A percentile compares a stretch with the other conserved stretches of the same genome.
Conservation (phyloP, 331 rosid genomes). For the Acacia pycnantha region DNA sequence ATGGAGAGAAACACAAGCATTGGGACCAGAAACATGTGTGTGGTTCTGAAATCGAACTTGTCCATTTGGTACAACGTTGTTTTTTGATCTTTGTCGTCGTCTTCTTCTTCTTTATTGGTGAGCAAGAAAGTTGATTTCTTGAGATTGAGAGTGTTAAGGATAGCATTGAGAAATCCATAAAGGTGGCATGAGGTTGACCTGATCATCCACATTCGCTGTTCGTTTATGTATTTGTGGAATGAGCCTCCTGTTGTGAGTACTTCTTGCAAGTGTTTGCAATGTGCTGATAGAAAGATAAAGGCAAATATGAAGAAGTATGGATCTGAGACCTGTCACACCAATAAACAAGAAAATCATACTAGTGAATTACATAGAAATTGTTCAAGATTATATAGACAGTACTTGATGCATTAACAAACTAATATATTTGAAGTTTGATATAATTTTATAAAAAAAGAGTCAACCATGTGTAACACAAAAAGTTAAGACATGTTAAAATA, state of each 20-base stretch:
- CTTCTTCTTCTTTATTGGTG: conserved; percentile 41
- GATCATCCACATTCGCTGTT: conserved; percentile 69
- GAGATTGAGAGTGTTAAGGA: conserved; percentile 43
- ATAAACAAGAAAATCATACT: neutral
- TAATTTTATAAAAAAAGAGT: too few relatives aligned
- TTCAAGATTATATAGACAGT: too few relatives aligned
- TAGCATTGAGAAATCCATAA: conserved; percentile 43
- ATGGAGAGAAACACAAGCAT: conserved; percentile 32
- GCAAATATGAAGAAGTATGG: conserved; percentile 29
- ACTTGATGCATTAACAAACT: neutral
- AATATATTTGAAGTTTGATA: neutral
- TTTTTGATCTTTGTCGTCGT: conserved; percentile 1
- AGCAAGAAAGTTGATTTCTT: conserved; percentile 43
- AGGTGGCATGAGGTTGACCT: conserved; percentile 39
- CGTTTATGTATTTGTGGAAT: conserved; percentile 34
- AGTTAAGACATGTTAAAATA: too few relatives aligned
- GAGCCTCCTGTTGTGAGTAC: conserved; percentile 46
- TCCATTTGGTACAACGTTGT: conserved; percentile 38
- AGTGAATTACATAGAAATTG: neutral
- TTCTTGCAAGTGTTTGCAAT: conserved; percentile 30
- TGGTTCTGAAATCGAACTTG: conserved; percentile 37
- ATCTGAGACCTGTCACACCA: conserved; percentile 39
- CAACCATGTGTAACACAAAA: too few relatives aligned
- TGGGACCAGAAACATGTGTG: conserved; percentile 42
- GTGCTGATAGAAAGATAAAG: conserved; percentile 39